These are phyloP conservation scores for Gnaphalium uliginosum DNA, from an alignment of 129 eudicot genomes.

Conservation along the genomic window DNA sequence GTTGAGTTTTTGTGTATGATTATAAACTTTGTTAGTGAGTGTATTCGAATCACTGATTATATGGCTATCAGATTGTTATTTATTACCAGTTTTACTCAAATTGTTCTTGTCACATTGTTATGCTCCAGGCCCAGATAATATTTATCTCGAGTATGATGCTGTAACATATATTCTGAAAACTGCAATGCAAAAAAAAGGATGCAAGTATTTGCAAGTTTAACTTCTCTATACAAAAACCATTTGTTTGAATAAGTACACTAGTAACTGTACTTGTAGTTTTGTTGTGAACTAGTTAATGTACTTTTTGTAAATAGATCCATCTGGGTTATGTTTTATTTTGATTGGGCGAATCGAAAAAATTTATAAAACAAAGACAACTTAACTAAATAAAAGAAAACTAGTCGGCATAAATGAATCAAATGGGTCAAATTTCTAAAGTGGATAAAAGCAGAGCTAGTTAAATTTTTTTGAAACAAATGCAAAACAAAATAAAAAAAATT, in stretches of 20 bases:
- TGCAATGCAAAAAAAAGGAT: not conserved
- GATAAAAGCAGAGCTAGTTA: no score
- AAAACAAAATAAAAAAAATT: no score
- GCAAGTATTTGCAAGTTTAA: not conserved
- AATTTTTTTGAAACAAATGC: no score
- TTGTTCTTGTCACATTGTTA: not conserved
- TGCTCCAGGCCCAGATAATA: not conserved
- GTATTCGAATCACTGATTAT: slow-evolving; percentile 13
- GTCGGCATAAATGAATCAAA: no score
- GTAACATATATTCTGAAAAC: not conserved
- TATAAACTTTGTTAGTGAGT: slow-evolving; percentile 17
- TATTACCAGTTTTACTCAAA: not conserved
- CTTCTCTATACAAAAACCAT: not conserved
- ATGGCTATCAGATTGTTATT: slow-evolving; percentile 9
- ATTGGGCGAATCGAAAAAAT: no score
- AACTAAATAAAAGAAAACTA: no score
- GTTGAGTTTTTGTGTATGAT: slow-evolving; percentile 30
- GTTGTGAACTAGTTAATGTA: not conserved
- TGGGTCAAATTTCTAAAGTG: no score
- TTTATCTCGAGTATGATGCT: not conserved
- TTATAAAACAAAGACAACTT: no score
- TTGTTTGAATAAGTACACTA: not conserved
- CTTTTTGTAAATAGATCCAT: no score
- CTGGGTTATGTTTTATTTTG: no score
- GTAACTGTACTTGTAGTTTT: not conserved